phyloP scores from a whole-genome alignment of 176 grass and related monocot genomes.

The Pontederia crassipes region DNA sequence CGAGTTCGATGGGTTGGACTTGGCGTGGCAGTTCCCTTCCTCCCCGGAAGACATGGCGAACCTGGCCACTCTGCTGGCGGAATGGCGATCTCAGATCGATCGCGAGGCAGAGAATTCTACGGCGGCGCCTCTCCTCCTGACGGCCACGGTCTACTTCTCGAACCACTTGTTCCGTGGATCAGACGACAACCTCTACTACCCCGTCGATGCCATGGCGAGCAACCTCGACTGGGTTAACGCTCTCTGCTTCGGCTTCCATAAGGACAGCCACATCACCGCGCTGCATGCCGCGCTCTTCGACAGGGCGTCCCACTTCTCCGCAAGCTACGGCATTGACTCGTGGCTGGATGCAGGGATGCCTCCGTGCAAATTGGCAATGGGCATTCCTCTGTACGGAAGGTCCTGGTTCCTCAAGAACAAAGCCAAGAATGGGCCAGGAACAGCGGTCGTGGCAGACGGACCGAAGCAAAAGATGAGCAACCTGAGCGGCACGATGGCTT shows the following conservation, averaged over 20 bases:
- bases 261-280: slow-evolving; percentile 26
- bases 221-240: slow-evolving; percentile 65
- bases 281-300: slow-evolving; percentile 75
- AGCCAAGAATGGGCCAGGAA: slow-evolving; percentile 42
- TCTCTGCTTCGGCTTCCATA: slow-evolving; percentile 48
- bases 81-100: slow-evolving; percentile 39
- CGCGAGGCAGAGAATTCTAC: slow-evolving; percentile 16
- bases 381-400: slow-evolving; percentile 55
- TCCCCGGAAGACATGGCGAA: slow-evolving; percentile 47
- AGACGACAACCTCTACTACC: slow-evolving; percentile 39
- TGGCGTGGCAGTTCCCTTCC: slow-evolving; percentile 48
- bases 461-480: slow-evolving; percentile 63
- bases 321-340: slow-evolving; percentile 72
- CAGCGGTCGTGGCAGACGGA: slow-evolving; percentile 42
- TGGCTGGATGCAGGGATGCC: slow-evolving; percentile 75
- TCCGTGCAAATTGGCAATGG: slow-evolving; percentile 59
- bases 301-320: slow-evolving; percentile 58
- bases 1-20: slow-evolving; percentile 62
- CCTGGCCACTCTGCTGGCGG: slow-evolving; percentile 38
- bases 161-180: slow-evolving; percentile 51
- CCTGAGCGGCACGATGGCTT: slow-evolving; percentile 50
- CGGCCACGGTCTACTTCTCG: slow-evolving; percentile 68
- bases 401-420: slow-evolving; percentile 79
- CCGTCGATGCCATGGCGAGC: slow-evolving; percentile 29
- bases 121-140: slow-evolving; percentile 43